Conservation (phyloP, 345 rosid species). For the Citrus cavaleriei region DNA sequence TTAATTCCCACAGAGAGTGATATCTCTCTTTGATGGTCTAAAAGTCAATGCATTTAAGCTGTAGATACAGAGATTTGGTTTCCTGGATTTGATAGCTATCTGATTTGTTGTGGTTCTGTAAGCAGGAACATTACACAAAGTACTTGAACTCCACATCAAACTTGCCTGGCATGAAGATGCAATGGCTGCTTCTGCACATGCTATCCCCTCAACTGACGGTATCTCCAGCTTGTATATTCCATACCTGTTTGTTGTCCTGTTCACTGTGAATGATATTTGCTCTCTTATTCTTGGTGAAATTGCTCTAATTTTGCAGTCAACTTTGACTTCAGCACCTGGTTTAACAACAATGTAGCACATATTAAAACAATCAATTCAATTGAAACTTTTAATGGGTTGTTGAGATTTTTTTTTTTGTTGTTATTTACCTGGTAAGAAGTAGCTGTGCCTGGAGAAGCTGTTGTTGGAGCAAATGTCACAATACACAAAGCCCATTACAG, state of each 20-base stretch:
- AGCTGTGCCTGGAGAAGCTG: slow-evolving; percentile 91
- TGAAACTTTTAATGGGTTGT: background rate
- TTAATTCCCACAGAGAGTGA: slow-evolving; percentile 49
- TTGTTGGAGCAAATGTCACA: slow-evolving; percentile 98
- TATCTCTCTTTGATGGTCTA: slow-evolving; percentile 65
- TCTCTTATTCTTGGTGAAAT: slow-evolving; percentile 56
- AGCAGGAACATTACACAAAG: slow-evolving; percentile 78
- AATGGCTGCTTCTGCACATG: slow-evolving; percentile 64
- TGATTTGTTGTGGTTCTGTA: slow-evolving; percentile 69
- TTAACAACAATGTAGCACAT: background rate
- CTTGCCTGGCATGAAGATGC: slow-evolving; percentile 73
- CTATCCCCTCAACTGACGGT: slow-evolving; percentile 70
- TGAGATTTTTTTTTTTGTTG: background rate
- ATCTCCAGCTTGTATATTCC: slow-evolving; percentile 79
- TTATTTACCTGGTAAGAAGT: slow-evolving; percentile 80
- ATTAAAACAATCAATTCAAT: background rate
- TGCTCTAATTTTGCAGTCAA: slow-evolving; percentile 78
- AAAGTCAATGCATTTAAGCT: slow-evolving; percentile 71
- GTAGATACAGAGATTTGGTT: slow-evolving; percentile 69
- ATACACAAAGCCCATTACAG: slow-evolving; percentile 88
- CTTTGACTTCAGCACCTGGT: slow-evolving; percentile 78
- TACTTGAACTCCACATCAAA: slow-evolving; percentile 51
- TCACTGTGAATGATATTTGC: slow-evolving; percentile 63
- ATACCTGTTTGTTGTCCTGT: slow-evolving; percentile 73
- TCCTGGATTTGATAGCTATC: slow-evolving; percentile 57